These are phyloP conservation scores for Pyrenophora seminiperda DNA, from an alignment of 2,329 filamentous ascomycete genomes.

Conservation along the genomic window DNA sequence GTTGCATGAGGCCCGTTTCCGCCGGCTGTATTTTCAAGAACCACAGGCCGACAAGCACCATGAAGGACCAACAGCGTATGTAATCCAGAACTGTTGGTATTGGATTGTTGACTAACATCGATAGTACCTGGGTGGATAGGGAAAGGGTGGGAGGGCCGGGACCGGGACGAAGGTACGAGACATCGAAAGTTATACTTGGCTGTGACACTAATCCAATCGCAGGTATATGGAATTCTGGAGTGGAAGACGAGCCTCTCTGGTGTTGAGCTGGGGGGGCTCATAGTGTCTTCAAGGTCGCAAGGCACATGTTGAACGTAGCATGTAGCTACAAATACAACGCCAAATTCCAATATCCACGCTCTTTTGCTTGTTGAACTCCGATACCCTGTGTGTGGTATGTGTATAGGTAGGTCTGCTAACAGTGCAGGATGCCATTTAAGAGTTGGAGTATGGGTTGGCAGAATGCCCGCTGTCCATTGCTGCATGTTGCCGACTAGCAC, in stretches of 20 bases:
- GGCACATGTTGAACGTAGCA: not conserved
- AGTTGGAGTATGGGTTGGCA: not conserved
- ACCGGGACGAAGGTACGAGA: not conserved
- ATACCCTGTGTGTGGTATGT: not conserved
- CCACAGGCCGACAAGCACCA: not conserved
- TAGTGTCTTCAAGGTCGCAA: not conserved
- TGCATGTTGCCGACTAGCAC: not conserved
- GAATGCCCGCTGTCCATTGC: not conserved
- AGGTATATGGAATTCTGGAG: not conserved
- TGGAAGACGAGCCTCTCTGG: not conserved
- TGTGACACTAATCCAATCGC: not conserved
- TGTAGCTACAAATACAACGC: not conserved
- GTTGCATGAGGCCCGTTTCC: not conserved
- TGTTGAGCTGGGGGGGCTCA: not conserved
- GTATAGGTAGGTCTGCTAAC: not conserved
- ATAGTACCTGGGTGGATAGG: not conserved
- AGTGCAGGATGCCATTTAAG: not conserved
- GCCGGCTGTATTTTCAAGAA: not conserved
- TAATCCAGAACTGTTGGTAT: not conserved
- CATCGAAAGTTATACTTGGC: not conserved
- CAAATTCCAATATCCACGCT: not conserved
- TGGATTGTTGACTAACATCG: not conserved
- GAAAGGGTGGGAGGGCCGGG: not conserved
- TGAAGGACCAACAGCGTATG: not conserved
- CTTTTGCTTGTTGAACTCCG: not conserved